A percentile compares a stretch with the other conserved stretches of the same genome.
phyloP scores from a whole-genome alignment of 129 eudicot genomes.

The Mikania micrantha region DNA sequence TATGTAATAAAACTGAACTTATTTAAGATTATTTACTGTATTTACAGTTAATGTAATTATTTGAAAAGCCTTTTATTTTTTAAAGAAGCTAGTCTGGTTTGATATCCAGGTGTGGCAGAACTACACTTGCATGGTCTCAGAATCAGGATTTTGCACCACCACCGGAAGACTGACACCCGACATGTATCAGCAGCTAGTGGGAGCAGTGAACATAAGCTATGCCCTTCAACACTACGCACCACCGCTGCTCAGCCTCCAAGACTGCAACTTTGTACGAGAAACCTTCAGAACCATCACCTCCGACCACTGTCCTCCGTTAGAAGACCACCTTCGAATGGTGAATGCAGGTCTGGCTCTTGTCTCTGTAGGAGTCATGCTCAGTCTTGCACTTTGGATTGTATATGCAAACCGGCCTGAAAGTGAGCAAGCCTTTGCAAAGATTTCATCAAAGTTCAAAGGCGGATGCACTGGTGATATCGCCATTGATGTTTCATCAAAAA shows the following conservation, averaged over 20 bases:
- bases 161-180: constrained; percentile 76
- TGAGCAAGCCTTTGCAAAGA: constrained; percentile 62
- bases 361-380: constrained; percentile 86
- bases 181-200: constrained; percentile 59
- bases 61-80: too few species aligned
- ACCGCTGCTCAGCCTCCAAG: constrained; percentile 69
- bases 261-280: constrained; percentile 87
- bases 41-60: too few species aligned
- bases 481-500: constrained; percentile 16
- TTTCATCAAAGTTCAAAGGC: constrained; percentile 30
- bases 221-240: constrained; percentile 87
- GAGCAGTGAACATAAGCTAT: constrained; percentile 70
- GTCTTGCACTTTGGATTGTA: constrained; percentile 78
- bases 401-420: constrained; percentile 89
- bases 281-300: constrained; percentile 55
- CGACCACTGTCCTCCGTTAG: constrained; percentile 60
- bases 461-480: constrained; percentile 16
- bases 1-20: constrained; percentile 24
- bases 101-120: constrained; percentile 71
- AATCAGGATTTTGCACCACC: constrained; percentile 48
- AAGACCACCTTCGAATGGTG: constrained; percentile 51
- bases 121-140: constrained; percentile 54
- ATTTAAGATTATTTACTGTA: constrained; percentile 1
- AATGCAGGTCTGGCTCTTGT: constrained; percentile 71
- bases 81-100: too few species aligned